Evolutionary conservation across 192 early-diverging fungal species (phyloP).

Genomic region (Gonapodya prolifera): DNA sequence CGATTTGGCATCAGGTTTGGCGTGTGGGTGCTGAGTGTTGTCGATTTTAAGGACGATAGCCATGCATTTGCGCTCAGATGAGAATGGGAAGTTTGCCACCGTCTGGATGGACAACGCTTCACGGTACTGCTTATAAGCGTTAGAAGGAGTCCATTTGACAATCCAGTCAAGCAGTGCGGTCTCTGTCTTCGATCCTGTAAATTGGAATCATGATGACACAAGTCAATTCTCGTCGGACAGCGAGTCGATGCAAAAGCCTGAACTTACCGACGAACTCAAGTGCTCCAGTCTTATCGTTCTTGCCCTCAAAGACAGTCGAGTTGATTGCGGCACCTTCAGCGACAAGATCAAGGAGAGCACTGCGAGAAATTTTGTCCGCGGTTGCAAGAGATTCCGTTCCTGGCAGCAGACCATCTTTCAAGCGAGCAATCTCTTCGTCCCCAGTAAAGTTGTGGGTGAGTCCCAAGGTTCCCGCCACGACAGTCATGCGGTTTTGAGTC

Average conservation of each 20-base stretch:
- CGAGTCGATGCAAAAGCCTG: conserved; percentile 21
- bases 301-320: conserved; percentile 54
- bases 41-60: conserved; percentile 53
- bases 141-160: conserved; percentile 23
- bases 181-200: conserved; percentile 92
- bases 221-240: no score
- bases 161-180: conserved; percentile 78
- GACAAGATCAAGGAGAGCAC: conserved; percentile 29
- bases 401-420: conserved; percentile 24
- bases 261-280: background rate
- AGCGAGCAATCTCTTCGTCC: conserved; percentile 19
- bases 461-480: conserved; percentile 77
- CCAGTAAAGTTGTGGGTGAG: conserved; percentile 32
- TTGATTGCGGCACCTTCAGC: conserved; percentile 39
- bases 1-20: conserved; percentile 17
- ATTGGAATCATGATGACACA: no score
- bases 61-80: conserved; percentile 88
- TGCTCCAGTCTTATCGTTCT: conserved; percentile 1
- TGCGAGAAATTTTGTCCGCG: conserved; percentile 11
- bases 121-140: conserved; percentile 50
- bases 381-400: conserved; percentile 24
- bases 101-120: conserved; percentile 37
- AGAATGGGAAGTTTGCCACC: conserved; percentile 80
- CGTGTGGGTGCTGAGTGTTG: background rate
- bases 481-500: conserved; percentile 95